A percentile compares a stretch with the other conserved stretches of the same genome.
phyloP scores from a whole-genome alignment of 495 filamentous ascomycete species.

The Penicillium goetzii region DNA sequence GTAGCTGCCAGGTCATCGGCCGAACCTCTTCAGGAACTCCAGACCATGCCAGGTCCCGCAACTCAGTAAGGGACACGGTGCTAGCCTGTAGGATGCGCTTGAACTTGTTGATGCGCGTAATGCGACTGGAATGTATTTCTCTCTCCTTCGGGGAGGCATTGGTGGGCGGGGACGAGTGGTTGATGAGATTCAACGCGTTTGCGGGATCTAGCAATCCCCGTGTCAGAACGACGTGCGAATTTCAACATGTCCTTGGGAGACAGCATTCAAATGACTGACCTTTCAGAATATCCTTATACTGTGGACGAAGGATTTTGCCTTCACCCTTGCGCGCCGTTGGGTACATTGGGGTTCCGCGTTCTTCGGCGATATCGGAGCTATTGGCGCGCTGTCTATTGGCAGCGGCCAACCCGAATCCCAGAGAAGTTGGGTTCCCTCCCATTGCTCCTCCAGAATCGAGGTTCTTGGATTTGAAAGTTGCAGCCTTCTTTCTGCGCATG shows the following conservation, averaged over 20 bases:
- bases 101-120: constrained; percentile 97
- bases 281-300: constrained; percentile 94
- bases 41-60: constrained; percentile 86
- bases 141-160: constrained; percentile 82
- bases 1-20: constrained; percentile 96
- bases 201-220: constrained; percentile 69
- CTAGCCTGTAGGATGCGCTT: constrained; percentile 91
- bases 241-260: neutral
- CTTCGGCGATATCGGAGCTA: constrained; percentile 89
- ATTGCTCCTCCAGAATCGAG: constrained; percentile 48
- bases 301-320: constrained; percentile 92
- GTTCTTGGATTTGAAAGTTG: constrained; percentile 46
- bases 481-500: constrained; percentile 72
- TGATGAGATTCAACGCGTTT: constrained; percentile 92
- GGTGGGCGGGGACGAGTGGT: constrained; percentile 73
- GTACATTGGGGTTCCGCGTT: constrained; percentile 84
- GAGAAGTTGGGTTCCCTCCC: constrained; percentile 33
- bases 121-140: constrained; percentile 83
- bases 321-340: constrained; percentile 85
- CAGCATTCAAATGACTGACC: constrained; percentile 47
- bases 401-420: constrained; percentile 37
- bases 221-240: constrained; percentile 12
- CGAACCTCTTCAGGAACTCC: constrained; percentile 93
- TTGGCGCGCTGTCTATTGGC: constrained; percentile 60
- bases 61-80: constrained; percentile 80